These are phyloP conservation scores for Blyttiomyces sp. DNA, from an alignment of 371 early-diverging fungal genomes.

Conservation along the genomic window DNA sequence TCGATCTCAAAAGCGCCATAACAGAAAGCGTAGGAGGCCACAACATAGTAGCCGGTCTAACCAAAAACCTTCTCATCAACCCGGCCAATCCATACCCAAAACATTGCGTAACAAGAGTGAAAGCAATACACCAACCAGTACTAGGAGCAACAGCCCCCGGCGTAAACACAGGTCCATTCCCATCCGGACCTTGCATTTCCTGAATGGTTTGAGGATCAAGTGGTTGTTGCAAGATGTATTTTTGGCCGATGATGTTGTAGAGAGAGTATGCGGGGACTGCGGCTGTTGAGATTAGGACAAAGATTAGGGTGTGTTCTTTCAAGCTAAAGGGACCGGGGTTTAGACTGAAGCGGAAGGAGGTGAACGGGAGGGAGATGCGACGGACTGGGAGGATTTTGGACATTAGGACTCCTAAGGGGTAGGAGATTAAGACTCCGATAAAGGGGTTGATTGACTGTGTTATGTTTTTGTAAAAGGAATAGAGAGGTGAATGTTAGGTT, in stretches of 20 bases:
- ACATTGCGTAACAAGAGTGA: conserved; percentile 27
- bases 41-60: conserved; percentile 76
- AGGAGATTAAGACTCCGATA: conserved; percentile 31
- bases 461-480: too few species aligned
- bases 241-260: conserved; percentile 9
- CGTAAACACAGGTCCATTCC: too few species aligned
- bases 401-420: conserved; percentile 41
- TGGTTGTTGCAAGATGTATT: not conserved
- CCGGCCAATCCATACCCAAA: conserved; percentile 81
- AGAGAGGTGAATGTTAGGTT: not conserved
- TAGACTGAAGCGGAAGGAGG: conserved; percentile 6
- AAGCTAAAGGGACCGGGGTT: conserved; percentile 54
- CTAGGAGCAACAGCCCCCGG: too few species aligned
- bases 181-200: too few species aligned
- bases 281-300: conserved; percentile 22
- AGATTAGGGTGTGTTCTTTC: conserved; percentile 51
- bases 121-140: not conserved
- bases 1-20: conserved; percentile 66
- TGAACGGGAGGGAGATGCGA: too few species aligned
- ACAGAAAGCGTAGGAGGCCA: conserved; percentile 71
- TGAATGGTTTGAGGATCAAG: too few species aligned
- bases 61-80: conserved; percentile 63
- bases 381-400: conserved; percentile 17
- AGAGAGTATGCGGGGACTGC: conserved; percentile 8
- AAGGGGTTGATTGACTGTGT: conserved; percentile 8